These are phyloP conservation scores for Eucalyptus regnans DNA, from an alignment of 345 rosid genomes.

Conservation along the genomic window DNA sequence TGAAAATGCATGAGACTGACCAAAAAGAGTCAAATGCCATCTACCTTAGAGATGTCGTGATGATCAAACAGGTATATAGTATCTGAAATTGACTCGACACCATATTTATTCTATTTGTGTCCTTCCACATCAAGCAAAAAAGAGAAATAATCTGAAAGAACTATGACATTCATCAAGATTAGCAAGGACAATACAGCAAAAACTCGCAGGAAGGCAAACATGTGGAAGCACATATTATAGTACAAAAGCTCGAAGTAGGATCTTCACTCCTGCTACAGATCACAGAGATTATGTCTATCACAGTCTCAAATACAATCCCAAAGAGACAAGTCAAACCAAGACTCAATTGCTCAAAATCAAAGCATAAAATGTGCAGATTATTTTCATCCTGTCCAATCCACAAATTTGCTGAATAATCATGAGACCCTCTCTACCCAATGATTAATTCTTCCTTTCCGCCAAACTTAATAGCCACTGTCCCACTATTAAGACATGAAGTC, in stretches of 20 bases:
- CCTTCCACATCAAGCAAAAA: background rate
- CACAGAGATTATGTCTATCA: background rate
- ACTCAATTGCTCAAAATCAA: background rate
- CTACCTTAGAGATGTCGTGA: background rate
- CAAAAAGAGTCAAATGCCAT: background rate
- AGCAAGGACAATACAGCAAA: background rate
- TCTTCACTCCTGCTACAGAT: background rate
- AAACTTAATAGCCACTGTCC: background rate
- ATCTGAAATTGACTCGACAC: background rate
- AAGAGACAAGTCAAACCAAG: background rate
- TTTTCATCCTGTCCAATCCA: background rate
- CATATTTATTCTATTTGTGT: background rate
- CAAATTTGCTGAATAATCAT: background rate
- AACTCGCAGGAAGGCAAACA: background rate
- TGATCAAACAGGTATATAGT: background rate
- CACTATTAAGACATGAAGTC: background rate
- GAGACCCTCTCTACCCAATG: background rate
- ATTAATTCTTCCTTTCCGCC: background rate
- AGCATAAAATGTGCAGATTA: background rate
- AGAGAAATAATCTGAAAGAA: background rate
- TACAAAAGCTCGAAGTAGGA: background rate
- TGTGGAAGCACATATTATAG: background rate
- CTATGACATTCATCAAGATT: background rate
- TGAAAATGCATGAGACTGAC: background rate
- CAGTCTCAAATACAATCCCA: background rate